These are phyloP conservation scores for Pleurotus tuber-regium DNA, from an alignment of 768 basidiomycete genomes.

Conservation along the genomic window DNA sequence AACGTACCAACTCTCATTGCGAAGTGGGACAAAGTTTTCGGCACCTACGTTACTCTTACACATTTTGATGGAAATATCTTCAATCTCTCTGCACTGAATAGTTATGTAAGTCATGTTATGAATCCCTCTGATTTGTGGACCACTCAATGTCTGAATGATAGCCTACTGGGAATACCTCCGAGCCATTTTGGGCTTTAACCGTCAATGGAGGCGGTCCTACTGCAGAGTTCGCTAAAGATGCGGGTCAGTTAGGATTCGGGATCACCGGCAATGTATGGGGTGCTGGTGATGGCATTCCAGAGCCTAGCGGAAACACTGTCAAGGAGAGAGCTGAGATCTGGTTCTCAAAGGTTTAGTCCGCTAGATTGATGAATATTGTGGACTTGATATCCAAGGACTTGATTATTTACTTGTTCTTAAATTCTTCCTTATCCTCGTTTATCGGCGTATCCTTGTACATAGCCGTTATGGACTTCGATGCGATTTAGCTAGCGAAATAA, in stretches of 20 bases:
- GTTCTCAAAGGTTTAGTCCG: constrained; percentile 14
- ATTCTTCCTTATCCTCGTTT: no score
- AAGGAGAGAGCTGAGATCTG: constrained; percentile 25
- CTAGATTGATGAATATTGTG: no score
- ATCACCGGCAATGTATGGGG: constrained; percentile 21
- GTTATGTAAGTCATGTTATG: constrained; percentile 14
- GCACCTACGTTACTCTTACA: constrained; percentile 15
- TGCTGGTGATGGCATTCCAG: constrained; percentile 15
- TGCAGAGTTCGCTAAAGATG: constrained; percentile 17
- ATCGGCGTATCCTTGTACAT: no score
- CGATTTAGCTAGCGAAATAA: no score
- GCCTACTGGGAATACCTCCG: constrained; percentile 12
- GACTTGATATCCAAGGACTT: no score
- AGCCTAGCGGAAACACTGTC: constrained; percentile 17
- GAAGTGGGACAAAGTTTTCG: constrained; percentile 16
- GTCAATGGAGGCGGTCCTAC: constrained; percentile 13
- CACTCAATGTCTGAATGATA: neutral
- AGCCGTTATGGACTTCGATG: no score
- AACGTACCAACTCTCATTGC: constrained; percentile 19
- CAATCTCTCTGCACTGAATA: constrained; percentile 16
- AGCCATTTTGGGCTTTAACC: constrained; percentile 20
- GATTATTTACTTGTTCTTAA: no score
- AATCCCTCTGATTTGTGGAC: neutral
- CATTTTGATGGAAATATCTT: constrained; percentile 21
- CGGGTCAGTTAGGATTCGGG: constrained; percentile 17